These are phyloP conservation scores for Lathyrus oleraceus DNA, from an alignment of 306 rosid genomes.

Conservation along the genomic window DNA sequence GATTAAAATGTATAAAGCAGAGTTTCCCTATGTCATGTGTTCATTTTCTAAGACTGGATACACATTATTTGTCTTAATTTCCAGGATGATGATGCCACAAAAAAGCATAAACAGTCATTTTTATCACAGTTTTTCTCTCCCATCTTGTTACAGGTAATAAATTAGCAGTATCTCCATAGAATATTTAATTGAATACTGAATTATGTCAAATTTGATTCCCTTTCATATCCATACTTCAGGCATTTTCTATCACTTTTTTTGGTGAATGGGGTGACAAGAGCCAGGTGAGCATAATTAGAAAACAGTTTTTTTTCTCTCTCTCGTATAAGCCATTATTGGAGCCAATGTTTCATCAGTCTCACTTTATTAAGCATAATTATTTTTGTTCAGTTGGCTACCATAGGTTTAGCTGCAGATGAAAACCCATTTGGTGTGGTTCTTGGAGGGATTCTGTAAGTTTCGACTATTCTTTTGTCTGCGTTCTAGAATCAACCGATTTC, in stretches of 20 bases:
- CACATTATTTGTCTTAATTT: conserved; percentile 11
- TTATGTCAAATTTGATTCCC: conserved; percentile 28
- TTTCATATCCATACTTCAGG: conserved; percentile 50
- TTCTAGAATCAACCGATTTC: conserved; percentile 4
- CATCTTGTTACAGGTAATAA: conserved; percentile 68
- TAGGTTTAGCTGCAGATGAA: conserved; percentile 95
- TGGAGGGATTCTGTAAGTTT: conserved; percentile 88
- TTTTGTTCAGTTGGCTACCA: conserved; percentile 79
- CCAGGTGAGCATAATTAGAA: conserved; percentile 61
- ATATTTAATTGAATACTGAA: conserved; percentile 17
- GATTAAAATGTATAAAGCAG: conserved; percentile 12
- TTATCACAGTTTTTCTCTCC: conserved; percentile 78
- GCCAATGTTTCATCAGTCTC: conserved; percentile 19
- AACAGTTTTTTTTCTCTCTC: background rate
- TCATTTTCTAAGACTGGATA: conserved; percentile 19
- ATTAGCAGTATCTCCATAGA: conserved; percentile 1
- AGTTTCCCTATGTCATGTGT: background rate
- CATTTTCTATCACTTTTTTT: conserved; percentile 91
- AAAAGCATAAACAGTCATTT: conserved; percentile 61
- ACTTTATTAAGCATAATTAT: conserved; percentile 23
- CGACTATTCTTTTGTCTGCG: conserved; percentile 16
- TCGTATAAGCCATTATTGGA: conserved; percentile 26
- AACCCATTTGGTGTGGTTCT: conserved; percentile 90
- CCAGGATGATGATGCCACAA: conserved; percentile 69
- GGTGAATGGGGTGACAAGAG: conserved; percentile 99